These are phyloP conservation scores for Carnegiea gigantea DNA, from an alignment of 179 eudicot species.

Conservation along the genomic window DNA sequence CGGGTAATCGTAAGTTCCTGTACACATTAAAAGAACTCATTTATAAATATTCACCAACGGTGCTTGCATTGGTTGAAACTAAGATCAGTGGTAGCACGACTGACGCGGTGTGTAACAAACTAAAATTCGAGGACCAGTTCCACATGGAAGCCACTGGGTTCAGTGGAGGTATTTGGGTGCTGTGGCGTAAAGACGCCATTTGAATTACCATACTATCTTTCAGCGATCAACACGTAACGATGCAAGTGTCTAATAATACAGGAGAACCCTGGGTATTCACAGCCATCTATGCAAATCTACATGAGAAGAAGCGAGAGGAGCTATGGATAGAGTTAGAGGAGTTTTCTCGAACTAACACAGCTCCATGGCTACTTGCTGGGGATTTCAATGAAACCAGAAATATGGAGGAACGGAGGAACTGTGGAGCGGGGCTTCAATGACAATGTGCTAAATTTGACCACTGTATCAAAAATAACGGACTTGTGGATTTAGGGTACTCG, in stretches of 20 bases:
- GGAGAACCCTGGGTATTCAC: neutral
- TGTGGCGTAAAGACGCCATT: neutral
- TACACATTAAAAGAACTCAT: no score
- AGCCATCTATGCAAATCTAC: neutral
- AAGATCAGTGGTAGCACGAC: neutral
- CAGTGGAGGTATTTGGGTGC: neutral
- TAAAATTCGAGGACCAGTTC: neutral
- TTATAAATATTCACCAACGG: neutral
- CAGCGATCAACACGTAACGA: neutral
- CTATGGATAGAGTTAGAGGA: neutral
- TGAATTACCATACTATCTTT: rapidly evolving
- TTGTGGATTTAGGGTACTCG: no score
- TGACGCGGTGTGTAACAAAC: neutral
- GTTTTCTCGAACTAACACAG: neutral
- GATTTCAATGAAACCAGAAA: no score
- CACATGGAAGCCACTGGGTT: neutral
- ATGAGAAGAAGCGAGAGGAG: neutral
- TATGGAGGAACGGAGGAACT: no score
- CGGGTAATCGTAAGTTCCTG: no score
- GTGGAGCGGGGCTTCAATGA: no score
- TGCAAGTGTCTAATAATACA: neutral
- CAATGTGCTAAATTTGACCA: no score
- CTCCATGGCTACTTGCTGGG: no score
- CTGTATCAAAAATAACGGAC: no score
- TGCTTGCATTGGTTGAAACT: neutral